phyloP scores from a whole-genome alignment of 179 eudicot species.

The Nepenthes alata region DNA sequence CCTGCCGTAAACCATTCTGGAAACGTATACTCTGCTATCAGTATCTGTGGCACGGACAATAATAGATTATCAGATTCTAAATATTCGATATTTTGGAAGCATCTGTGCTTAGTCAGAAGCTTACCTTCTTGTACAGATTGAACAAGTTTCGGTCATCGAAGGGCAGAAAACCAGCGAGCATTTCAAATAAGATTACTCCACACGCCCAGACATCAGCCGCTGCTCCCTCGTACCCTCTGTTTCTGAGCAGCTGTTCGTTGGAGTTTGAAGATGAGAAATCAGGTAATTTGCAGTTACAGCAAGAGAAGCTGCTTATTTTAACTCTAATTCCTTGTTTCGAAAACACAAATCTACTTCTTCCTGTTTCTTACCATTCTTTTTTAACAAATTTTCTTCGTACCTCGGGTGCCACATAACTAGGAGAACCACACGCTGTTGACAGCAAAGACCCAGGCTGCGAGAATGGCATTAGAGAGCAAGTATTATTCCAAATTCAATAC shows the following conservation, averaged over 20 bases:
- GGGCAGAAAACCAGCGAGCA: slow-evolving; percentile 44
- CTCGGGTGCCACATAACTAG: slow-evolving; percentile 86
- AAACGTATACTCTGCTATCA: slow-evolving; percentile 28
- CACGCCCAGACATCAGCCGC: slow-evolving; percentile 58
- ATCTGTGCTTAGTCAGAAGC: not conserved
- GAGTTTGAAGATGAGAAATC: slow-evolving; percentile 6
- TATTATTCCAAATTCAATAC: not conserved
- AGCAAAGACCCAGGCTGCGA: slow-evolving; percentile 60
- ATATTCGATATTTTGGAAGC: not conserved
- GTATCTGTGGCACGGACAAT: slow-evolving; percentile 21
- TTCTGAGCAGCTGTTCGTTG: slow-evolving; percentile 28
- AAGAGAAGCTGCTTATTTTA: not conserved
- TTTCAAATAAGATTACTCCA: slow-evolving; percentile 47
- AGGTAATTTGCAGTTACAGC: slow-evolving; percentile 1
- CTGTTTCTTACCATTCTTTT: not conserved
- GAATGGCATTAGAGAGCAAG: slow-evolving; percentile 2
- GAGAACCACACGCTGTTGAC: slow-evolving; percentile 77
- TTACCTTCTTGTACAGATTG: slow-evolving; percentile 38
- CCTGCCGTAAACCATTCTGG: slow-evolving; percentile 42
- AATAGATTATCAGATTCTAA: not conserved
- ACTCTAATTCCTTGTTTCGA: too few relatives aligned
- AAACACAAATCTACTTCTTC: not conserved
- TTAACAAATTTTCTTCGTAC: slow-evolving; percentile 19
- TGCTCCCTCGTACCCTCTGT: slow-evolving; percentile 45
- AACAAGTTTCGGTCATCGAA: slow-evolving; percentile 32